Base-by-base conservation (phyloP, 768 basidiomycete genomes). In the Trametes meyenii region DNA sequence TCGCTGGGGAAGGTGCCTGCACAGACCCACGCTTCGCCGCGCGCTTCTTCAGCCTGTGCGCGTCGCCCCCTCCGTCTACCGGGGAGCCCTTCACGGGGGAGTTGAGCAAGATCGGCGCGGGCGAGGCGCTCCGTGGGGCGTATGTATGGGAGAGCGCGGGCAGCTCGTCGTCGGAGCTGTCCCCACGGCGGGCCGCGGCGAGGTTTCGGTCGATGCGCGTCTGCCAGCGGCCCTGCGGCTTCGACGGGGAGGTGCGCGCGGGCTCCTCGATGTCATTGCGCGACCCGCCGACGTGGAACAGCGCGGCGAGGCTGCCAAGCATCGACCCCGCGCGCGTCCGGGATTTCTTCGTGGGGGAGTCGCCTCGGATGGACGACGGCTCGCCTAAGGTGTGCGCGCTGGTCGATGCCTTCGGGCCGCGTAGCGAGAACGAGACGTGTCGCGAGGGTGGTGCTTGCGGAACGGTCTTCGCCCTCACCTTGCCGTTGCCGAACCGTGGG, bases 281-380 rank as follows among this genome's bases (percentile, higher is more conserved):
- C 35, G 55, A 53, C 16, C 51, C 24, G 16, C 59, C 58, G 42
- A 55, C 56, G 17, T 72, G 69, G 68, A 85, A 85, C 17, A 84
- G 69, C 12, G 78, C 78, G 11, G 75, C 76, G 52, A 85, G 66
- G 42, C 80, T 79, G 17, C 62, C 81, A 39, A 85, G 77, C 56
- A 85, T 50, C 51, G 63, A 61, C 61, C 53, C 65, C 52, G 61
- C 70, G 5, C 68, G 61, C 19, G 60, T 65, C 50, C 64, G 44
- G 35, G 54, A 50, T 50, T 46, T 63, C 59, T 50, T 49, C n/a
- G 16, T 50, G 2, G 58, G 44, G 5, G 62, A 64, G 46, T 59
- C 62, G n/a, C 58, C 40, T 23, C 55, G 61, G 2, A 55, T 40
- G 14, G 62, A 63, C 13, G 39, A 54, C 29, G 51, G 6, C 11